Evolutionary conservation across 1,284 basidiomycete species (phyloP).

Genomic region (Omphalotus olearius): DNA sequence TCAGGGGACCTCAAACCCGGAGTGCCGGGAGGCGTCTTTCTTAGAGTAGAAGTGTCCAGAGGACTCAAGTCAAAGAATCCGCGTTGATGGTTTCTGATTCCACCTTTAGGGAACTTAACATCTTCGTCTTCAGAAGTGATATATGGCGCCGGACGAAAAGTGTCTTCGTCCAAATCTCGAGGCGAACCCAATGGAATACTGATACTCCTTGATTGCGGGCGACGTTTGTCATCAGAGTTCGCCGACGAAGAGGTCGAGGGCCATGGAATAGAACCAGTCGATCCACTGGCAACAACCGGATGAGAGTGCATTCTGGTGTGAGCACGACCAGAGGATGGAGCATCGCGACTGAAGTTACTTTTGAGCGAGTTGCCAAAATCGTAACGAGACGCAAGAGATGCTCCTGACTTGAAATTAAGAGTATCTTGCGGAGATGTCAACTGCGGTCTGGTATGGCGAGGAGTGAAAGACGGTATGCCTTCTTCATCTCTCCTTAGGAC

Average conservation of each 20-base stretch:
- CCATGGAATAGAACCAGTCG: slow-evolving; percentile 33
- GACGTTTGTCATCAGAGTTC: slow-evolving; percentile 11
- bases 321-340: slow-evolving; percentile 22
- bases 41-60: slow-evolving; percentile 21
- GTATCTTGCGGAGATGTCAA: slow-evolving; percentile 14
- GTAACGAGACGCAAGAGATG: slow-evolving; percentile 45
- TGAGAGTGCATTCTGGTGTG: slow-evolving; percentile 31
- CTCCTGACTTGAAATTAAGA: slow-evolving; percentile 26
- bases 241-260: slow-evolving; percentile 23
- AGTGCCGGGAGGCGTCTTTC: slow-evolving; percentile 40
- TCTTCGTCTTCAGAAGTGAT: slow-evolving; percentile 26
- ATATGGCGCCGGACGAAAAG: slow-evolving; percentile 22
- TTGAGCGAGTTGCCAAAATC: slow-evolving; percentile 50
- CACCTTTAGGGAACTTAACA: slow-evolving; percentile 20
- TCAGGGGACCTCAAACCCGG: slow-evolving; percentile 23
- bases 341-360: slow-evolving; percentile 35
- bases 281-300: slow-evolving; percentile 22
- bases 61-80: slow-evolving; percentile 41
- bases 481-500: slow-evolving; percentile 34
- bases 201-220: slow-evolving; percentile 10
- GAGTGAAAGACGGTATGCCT: slow-evolving; percentile 20
- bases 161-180: slow-evolving; percentile 31
- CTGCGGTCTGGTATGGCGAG: slow-evolving; percentile 13
- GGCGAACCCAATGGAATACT: slow-evolving; percentile 35
- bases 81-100: slow-evolving; percentile 41